Conservation (phyloP, 129 eudicot genomes). For the Centella asiatica region DNA sequence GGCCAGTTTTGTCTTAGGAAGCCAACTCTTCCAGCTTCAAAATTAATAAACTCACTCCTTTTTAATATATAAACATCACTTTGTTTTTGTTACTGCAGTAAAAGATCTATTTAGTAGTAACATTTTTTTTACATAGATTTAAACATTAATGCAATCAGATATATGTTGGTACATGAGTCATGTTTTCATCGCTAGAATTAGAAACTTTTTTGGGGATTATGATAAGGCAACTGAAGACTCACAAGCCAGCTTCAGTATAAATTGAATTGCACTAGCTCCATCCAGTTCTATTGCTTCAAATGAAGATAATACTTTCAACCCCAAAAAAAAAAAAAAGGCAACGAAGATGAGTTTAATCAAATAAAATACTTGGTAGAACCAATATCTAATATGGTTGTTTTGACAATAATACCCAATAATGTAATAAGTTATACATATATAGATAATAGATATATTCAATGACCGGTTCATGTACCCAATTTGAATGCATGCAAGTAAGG, state of each 20-base stretch:
- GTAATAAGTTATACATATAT: neutral
- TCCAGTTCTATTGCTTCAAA: neutral
- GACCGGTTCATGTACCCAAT: neutral
- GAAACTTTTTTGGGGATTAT: no score
- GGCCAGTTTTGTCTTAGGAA: constrained; percentile 47
- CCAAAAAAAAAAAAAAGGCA: neutral
- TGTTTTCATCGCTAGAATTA: no score
- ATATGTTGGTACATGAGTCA: no score
- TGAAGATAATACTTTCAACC: neutral
- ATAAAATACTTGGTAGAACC: neutral
- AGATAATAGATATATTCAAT: neutral
- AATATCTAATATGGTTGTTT: neutral
- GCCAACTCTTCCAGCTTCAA: constrained; percentile 22
- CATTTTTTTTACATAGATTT: no score
- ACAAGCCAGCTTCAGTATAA: constrained; percentile 12
- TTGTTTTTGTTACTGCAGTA: no score
- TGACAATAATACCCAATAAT: neutral
- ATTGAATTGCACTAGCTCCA: constrained; percentile 7
- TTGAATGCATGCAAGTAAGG: neutral
- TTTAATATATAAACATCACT: neutral
- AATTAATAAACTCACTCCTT: neutral
- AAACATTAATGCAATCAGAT: no score
- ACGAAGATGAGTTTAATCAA: neutral
- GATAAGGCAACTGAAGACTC: neutral
- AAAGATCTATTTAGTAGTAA: neutral